Evolutionary conservation across 176 grass and related monocot genomes (phyloP), one percentile per base, ranked within the genome.

Genomic region (Otatea glauca): DNA sequence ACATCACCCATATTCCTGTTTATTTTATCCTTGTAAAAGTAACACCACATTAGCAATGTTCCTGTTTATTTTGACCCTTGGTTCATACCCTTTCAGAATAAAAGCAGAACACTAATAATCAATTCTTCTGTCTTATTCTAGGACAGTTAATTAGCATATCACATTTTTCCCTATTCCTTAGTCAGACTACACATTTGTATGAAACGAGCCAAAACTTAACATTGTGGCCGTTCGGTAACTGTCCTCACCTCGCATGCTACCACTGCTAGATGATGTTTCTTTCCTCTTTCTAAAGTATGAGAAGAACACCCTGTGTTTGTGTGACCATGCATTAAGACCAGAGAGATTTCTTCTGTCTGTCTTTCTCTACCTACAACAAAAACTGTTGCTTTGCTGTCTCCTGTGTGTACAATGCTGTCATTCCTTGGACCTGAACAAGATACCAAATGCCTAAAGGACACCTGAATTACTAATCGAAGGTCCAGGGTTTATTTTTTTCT

Each of bases 171-270:
- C 65, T 77, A 72, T 77, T 65, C 35, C 35, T 65, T 77, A 77
- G 72, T 86, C 55, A 86, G 48, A 86, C 65, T 77, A 71, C 83
- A 86, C 77, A 72, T 13, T 12, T 65, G 45, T 82, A 86, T 86
- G 58, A 68, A 62, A 78, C 71, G n/a, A 72, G n/a, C 42, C 21
- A 5, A 7, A 48, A 44, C 42, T 74, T 85, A 35, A 24, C 23
- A 25, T 45, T 74, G 41, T 75, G 16, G 16, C 50, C 69, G 18
- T 70, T 45, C 44, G 54, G 43, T 14, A 74, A 41, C 42, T 81
- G 54, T 70, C 44, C 45, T 45, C n/a, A 16, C 23, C 53, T 49
- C 53, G 70, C n/a, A 70, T 69, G 63, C 45, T 76, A 51, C 53
- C 23, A 83, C 7, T 73, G 5, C 44, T 65, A 70, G 63, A 29